Conservation (phyloP, 177 flowering plant species). For the Vitis hybrid region DNA sequence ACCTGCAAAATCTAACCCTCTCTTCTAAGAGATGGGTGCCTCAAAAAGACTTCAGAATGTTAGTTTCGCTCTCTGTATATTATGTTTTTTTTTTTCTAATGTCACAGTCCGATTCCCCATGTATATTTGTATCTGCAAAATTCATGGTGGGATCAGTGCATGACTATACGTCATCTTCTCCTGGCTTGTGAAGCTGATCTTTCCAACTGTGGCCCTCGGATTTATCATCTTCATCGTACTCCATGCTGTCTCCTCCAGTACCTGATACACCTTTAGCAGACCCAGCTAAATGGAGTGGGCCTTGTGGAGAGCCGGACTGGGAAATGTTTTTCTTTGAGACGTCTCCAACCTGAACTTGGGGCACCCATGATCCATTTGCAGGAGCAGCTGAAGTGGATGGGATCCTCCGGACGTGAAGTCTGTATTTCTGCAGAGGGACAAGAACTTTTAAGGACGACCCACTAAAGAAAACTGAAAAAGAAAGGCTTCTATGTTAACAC, state of each 20-base stretch:
- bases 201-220: slow-evolving; percentile 33
- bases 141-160: slow-evolving; percentile 6
- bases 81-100: too few species aligned
- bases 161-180: slow-evolving; percentile 7
- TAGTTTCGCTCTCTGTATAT: not conserved
- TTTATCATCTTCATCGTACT: slow-evolving; percentile 35
- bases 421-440: slow-evolving; percentile 39
- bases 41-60: not conserved
- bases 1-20: slow-evolving; percentile 6
- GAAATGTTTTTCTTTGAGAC: slow-evolving; percentile 10
- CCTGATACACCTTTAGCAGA: slow-evolving; percentile 17
- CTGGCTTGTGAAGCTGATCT: slow-evolving; percentile 4
- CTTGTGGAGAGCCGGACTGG: slow-evolving; percentile 35
- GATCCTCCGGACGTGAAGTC: slow-evolving; percentile 39
- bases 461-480: not conserved
- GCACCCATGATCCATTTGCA: slow-evolving; percentile 1
- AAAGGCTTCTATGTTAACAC: not conserved
- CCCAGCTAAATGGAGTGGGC: slow-evolving; percentile 21
- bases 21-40: not conserved
- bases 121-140: slow-evolving; percentile 26
- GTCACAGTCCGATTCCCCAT: slow-evolving; percentile 9
- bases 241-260: slow-evolving; percentile 18
- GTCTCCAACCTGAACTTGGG: slow-evolving; percentile 14
- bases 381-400: slow-evolving; percentile 13
- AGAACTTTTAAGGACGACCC: not conserved